phyloP scores from a whole-genome alignment of 1,284 basidiomycete species.

The Trichosporon sp. region DNA sequence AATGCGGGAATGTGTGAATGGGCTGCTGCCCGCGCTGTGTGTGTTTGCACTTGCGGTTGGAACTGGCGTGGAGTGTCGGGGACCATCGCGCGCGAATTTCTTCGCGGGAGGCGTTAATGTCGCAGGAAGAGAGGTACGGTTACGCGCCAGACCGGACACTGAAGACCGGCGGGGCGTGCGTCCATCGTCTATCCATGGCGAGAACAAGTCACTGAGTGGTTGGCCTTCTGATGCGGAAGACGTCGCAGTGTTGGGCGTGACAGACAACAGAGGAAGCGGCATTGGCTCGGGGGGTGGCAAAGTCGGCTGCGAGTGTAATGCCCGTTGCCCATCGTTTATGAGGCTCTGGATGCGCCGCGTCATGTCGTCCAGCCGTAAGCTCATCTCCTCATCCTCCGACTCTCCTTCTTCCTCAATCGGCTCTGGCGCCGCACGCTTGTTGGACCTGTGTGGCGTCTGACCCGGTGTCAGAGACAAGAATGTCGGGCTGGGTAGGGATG shows the following conservation, averaged over 20 bases:
- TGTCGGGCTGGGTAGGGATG: constrained; percentile 13
- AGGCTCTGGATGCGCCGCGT: constrained; percentile 26
- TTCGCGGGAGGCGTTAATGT: neutral
- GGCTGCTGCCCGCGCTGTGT: neutral
- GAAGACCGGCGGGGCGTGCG: constrained; percentile 7
- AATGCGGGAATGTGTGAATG: neutral
- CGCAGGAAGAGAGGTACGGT: constrained; percentile 10
- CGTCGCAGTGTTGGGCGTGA: neutral
- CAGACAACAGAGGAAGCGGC: neutral
- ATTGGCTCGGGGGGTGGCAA: neutral
- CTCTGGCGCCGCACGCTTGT: constrained; percentile 4
- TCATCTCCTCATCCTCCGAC: constrained; percentile 22
- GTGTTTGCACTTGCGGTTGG: neutral
- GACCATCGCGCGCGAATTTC: constrained; percentile 2
- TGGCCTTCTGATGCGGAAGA: neutral
- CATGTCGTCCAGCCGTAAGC: constrained; percentile 28
- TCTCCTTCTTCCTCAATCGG: constrained; percentile 12
- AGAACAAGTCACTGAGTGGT: neutral
- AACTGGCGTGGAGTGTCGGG: constrained; percentile 9
- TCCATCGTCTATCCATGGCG: constrained; percentile 6
- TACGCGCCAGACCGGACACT: neutral
- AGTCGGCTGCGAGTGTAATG: constrained; percentile 22
- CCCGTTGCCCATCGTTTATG: constrained; percentile 26
- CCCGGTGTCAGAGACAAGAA: neutral
- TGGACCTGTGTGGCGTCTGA: neutral